Base-by-base conservation (phyloP, 1,284 basidiomycete genomes). In the Puccinia coronata region DNA sequence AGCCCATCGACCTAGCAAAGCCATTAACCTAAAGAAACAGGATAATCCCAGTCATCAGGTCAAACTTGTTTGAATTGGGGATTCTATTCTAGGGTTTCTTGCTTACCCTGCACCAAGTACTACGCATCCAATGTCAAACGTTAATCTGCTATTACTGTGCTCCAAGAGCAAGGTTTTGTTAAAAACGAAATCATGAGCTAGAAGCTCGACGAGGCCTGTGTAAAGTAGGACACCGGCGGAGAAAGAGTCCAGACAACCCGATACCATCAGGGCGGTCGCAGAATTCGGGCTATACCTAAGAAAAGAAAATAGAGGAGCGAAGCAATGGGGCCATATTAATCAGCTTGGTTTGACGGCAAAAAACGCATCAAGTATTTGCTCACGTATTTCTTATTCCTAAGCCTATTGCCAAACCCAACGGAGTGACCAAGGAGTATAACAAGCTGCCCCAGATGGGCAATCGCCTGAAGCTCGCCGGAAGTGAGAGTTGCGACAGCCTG, bases 141-240 rank as follows among this genome's bases (percentile, higher is more conserved):
- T 61, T 20, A 80, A 53, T 49, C 61, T 71, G 51, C 25, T 23
- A 39, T 80, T 72, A 43, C 65, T 71, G 23, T 69, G 55, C 47
- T 80, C 78, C 16, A 80, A 47, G 14, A 80, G 69, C 69, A 80
- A 71, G 25, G 39, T 57, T 72, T 59, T 53, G 59, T 80, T 80
- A 41, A 80, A 72, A 51, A 80, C 36, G 41, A 80, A 80, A 61
- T 80, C 78, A 34, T 80, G 78, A 1, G 78, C 78, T 25, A 80
- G 51, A 31, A 83, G 80, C 81, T 86, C 85, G 28, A 86, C 85
- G 12, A 86, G 70, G 0, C 84, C 86, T 0, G 84, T 85, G 80
- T 86, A 87, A 51, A 86, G 82, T 31, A 87, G 82, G 16, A 87
- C 84, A 1, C 86, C 86, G 0, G 86, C 86, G 8, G 84, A 85